Evolutionary conservation across 345 rosid genomes (phyloP).

Genomic region (Iberis pinnata): DNA sequence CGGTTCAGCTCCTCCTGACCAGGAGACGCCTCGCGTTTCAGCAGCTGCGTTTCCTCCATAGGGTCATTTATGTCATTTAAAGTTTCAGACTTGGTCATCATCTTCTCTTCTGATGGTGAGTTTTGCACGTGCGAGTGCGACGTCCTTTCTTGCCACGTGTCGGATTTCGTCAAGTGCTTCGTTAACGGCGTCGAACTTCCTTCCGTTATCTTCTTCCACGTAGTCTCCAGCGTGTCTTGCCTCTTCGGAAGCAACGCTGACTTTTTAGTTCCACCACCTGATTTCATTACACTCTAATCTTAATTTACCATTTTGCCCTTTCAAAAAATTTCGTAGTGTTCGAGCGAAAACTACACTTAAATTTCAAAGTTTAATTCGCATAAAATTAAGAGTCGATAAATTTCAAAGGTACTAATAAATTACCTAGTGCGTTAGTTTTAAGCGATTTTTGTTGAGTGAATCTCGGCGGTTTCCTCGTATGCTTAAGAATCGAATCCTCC

Average conservation of each 20-base stretch:
- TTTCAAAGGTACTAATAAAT: not conserved
- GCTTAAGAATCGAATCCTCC: conserved; percentile 33
- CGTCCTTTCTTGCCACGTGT: conserved; percentile 50
- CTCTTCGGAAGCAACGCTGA: conserved; percentile 40
- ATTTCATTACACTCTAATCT: too few species aligned
- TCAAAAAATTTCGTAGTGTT: too few species aligned
- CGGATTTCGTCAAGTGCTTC: conserved; percentile 75
- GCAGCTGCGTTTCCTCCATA: conserved; percentile 24
- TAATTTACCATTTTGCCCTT: too few species aligned
- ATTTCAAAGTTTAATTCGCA: too few species aligned
- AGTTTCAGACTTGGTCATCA: conserved; percentile 68
- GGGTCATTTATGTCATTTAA: too few species aligned
- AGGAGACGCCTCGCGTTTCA: conserved; percentile 61
- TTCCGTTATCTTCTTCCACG: conserved; percentile 89
- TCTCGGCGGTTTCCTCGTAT: conserved; percentile 49
- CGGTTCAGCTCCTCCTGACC: conserved; percentile 91
- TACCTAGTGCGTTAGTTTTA: conserved; percentile 57
- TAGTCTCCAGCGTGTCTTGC: conserved; percentile 77
- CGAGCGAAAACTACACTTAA: too few species aligned
- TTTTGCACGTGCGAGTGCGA: too few species aligned
- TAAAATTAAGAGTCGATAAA: too few species aligned
- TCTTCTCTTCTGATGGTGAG: conserved; percentile 9
- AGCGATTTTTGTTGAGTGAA: conserved; percentile 44
- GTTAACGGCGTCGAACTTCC: conserved; percentile 74
- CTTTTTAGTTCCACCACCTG: conserved; percentile 24